phyloP scores from a whole-genome alignment of 1,284 basidiomycete genomes.

The Leccinum pachyderme region DNA sequence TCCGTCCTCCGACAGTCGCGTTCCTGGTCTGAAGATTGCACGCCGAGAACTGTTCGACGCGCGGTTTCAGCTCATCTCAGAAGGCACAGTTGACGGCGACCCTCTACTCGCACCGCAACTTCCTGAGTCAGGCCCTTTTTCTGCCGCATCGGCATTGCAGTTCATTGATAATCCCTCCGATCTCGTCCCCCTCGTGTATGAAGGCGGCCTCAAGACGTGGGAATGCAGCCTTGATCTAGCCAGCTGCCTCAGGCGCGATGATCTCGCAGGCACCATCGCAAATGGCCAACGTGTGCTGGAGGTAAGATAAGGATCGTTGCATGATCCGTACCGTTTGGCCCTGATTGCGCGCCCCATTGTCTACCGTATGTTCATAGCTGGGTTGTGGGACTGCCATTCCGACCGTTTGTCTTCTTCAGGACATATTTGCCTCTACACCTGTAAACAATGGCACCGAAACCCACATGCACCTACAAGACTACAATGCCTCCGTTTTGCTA shows the following conservation, averaged over 20 bases:
- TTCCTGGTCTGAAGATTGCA: conserved; percentile 44
- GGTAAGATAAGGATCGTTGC: conserved; percentile 38
- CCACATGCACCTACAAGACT: conserved; percentile 88
- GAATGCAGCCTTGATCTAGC: conserved; percentile 92
- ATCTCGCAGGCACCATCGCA: conserved; percentile 15
- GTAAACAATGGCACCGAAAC: conserved; percentile 35
- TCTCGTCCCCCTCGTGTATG: conserved; percentile 89
- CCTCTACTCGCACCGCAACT: conserved; percentile 7
- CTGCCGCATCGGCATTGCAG: conserved; percentile 37
- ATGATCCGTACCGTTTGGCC: neutral
- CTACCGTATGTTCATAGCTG: conserved; percentile 41
- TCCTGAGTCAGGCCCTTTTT: conserved; percentile 8
- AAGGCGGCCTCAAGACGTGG: conserved; percentile 98
- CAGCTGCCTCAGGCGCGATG: conserved; percentile 45
- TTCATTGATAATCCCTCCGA: conserved; percentile 86
- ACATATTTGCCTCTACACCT: conserved; percentile 49
- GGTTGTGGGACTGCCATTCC: conserved; percentile 94
- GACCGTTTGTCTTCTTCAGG: conserved; percentile 67
- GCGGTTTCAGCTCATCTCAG: conserved; percentile 84
- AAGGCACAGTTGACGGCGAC: conserved; percentile 31
- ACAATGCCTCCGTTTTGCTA: conserved; percentile 81
- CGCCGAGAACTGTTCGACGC: conserved; percentile 93
- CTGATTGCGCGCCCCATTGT: neutral
- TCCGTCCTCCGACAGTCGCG: conserved; percentile 30
- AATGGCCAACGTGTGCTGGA: conserved; percentile 59